A percentile compares a stretch with the other conserved stretches of the same genome.
These are phyloP conservation scores for Yamadazyma songkhlaensis DNA, from an alignment of 1,139 yeast genomes.

Conservation along the genomic window DNA sequence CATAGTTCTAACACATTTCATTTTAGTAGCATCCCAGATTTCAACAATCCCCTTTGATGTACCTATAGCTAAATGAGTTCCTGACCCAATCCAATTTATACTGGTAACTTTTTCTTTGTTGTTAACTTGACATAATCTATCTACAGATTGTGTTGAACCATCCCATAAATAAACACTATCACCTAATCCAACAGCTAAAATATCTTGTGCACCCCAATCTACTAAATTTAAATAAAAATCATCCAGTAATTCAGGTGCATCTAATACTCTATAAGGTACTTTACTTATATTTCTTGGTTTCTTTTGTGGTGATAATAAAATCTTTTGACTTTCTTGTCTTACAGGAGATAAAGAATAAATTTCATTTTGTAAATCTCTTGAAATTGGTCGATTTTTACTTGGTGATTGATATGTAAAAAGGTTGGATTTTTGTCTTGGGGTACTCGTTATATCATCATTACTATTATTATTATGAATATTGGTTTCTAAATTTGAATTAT, in stretches of 20 bases:
- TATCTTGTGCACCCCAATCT: conserved; percentile 94
- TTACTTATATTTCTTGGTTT: conserved; percentile 75
- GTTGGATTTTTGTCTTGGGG: conserved; percentile 56
- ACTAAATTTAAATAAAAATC: conserved; percentile 89
- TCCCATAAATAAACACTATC: conserved; percentile 90
- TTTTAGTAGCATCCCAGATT: conserved; percentile 91
- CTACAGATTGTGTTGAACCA: conserved; percentile 81
- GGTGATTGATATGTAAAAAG: conserved; percentile 73
- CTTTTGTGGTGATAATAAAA: conserved; percentile 78
- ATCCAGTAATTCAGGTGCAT: conserved; percentile 94
- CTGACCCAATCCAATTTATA: conserved; percentile 90
- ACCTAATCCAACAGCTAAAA: conserved; percentile 88
- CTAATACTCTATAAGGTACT: conserved; percentile 89
- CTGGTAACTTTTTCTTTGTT: conserved; percentile 71
- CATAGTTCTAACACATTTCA: conserved; percentile 84
- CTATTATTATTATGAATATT: conserved; percentile 6
- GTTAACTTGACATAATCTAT: conserved; percentile 70
- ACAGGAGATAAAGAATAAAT: conserved; percentile 84
- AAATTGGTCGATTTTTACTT: conserved; percentile 56
- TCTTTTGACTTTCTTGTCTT: conserved; percentile 78
- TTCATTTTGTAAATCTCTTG: conserved; percentile 64
- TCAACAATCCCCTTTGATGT: conserved; percentile 85
- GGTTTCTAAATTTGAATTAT: background rate
- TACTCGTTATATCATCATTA: conserved; percentile 29
- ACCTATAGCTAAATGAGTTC: conserved; percentile 92